A percentile compares a stretch with the other conserved stretches of the same genome.
Conservation (phyloP, 2,329 filamentous ascomycete species). For the Penicillium fuscoglaucum region DNA sequence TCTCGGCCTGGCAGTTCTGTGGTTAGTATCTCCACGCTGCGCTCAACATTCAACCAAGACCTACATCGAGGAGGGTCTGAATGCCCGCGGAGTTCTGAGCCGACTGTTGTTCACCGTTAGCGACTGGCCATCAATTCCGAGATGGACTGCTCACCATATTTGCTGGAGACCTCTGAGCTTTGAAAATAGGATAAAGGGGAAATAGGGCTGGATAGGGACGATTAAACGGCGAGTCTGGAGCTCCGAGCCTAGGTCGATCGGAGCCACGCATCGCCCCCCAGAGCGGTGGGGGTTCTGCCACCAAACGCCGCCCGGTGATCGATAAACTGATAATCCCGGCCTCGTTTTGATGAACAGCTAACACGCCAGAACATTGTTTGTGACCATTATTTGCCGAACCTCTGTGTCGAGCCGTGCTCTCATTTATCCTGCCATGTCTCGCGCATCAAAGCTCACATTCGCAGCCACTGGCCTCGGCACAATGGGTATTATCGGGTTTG, state of each 20-base stretch:
- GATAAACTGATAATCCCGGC: constrained; percentile 27
- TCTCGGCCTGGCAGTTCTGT: constrained; percentile 70
- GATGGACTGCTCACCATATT: constrained; percentile 32
- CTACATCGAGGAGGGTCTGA: constrained; percentile 96
- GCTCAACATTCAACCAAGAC: constrained; percentile 34
- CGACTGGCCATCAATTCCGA: not conserved
- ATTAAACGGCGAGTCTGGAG: constrained; percentile 28
- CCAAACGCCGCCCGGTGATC: constrained; percentile 29
- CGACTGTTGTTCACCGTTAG: constrained; percentile 59
- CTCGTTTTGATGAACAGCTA: constrained; percentile 10
- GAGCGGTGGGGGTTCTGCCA: constrained; percentile 40
- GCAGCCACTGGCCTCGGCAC: constrained; percentile 74
- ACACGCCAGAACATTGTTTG: not conserved
- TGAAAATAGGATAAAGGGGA: constrained; percentile 10
- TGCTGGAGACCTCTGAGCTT: constrained; percentile 13
- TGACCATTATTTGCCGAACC: not conserved
- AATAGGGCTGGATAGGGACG: constrained; percentile 18
- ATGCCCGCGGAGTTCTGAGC: constrained; percentile 98
- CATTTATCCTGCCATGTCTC: constrained; percentile 67
- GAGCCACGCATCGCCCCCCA: constrained; percentile 35
- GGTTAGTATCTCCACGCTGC: constrained; percentile 10
- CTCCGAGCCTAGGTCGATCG: constrained; percentile 28
- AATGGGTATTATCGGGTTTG: constrained; percentile 73
- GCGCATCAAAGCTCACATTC: constrained; percentile 83
- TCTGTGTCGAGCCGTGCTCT: not conserved